A percentile compares a stretch with the other conserved stretches of the same genome.
phyloP scores from a whole-genome alignment of 1,284 basidiomycete genomes.

The Dichomitus squalens region DNA sequence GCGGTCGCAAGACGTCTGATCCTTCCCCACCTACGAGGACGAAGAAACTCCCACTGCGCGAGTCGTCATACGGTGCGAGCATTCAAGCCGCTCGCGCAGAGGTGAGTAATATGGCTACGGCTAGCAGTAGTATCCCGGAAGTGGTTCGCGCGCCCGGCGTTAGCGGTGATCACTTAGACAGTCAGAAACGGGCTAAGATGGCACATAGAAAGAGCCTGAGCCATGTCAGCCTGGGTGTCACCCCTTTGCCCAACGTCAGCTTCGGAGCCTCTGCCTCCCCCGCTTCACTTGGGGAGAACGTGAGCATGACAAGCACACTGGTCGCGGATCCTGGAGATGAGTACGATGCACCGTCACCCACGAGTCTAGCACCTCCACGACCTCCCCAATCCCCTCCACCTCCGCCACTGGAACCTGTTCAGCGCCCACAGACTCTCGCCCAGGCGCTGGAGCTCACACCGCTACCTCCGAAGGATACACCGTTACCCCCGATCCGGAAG shows the following conservation, averaged over 20 bases:
- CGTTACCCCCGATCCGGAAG: slow-evolving; percentile 12
- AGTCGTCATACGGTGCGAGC: not conserved
- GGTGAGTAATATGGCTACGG: not conserved
- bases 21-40: slow-evolving; percentile 16
- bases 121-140: slow-evolving; percentile 9
- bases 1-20: slow-evolving; percentile 21
- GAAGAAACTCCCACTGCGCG: slow-evolving; percentile 10
- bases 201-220: slow-evolving; percentile 32
- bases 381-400: not conserved
- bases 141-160: slow-evolving; percentile 14
- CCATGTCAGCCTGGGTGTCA: slow-evolving; percentile 33
- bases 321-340: slow-evolving; percentile 16
- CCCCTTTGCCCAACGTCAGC: slow-evolving; percentile 31
- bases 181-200: slow-evolving; percentile 16
- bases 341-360: slow-evolving; percentile 5
- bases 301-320: slow-evolving; percentile 30
- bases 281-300: slow-evolving; percentile 26
- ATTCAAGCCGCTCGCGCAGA: not conserved
- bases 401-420: not conserved
- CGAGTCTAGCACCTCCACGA: slow-evolving; percentile 4
- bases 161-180: slow-evolving; percentile 7
- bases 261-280: slow-evolving; percentile 27
- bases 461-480: slow-evolving; percentile 15
- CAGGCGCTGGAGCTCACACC: slow-evolving; percentile 16
- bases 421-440: slow-evolving; percentile 10